phyloP scores from a whole-genome alignment of 345 rosid species.

The Populus davidiana region DNA sequence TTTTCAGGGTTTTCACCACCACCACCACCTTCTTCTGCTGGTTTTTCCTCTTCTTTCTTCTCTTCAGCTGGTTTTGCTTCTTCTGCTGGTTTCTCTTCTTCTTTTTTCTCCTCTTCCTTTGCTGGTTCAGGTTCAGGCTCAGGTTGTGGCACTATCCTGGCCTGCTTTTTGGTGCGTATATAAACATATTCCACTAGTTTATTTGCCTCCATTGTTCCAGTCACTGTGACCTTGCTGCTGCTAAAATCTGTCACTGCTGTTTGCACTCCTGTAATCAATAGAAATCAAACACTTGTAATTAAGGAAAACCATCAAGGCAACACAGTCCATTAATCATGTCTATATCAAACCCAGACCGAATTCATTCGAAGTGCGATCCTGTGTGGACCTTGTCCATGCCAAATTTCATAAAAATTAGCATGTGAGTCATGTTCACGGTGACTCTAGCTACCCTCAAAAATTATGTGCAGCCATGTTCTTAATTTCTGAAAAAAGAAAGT shows the following conservation, averaged over 20 bases:
- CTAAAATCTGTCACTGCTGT: constrained; percentile 62
- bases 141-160: constrained; percentile 70
- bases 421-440: neutral
- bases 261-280: constrained; percentile 61
- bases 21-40: constrained; percentile 21
- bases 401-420: neutral
- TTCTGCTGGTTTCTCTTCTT: constrained; percentile 39
- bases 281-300: neutral
- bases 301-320: neutral
- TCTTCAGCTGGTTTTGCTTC: constrained; percentile 40
- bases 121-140: constrained; percentile 48
- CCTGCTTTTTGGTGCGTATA: constrained; percentile 76
- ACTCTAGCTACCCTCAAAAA: too few species aligned
- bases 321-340: too few species aligned
- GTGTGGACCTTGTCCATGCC: neutral
- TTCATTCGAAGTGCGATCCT: neutral
- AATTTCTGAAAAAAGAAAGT: too few species aligned
- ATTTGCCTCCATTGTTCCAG: constrained; percentile 84
- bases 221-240: constrained; percentile 70
- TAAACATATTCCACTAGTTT: constrained; percentile 82
- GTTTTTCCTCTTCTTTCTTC: constrained; percentile 34
- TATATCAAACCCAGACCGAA: neutral
- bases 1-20: constrained; percentile 13
- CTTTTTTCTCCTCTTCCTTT: constrained; percentile 23
- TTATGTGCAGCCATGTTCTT: too few species aligned